These are phyloP conservation scores for Skeletonema marinoi DNA, from an alignment of 108 stramenopile genomes.

Conservation along the genomic window DNA sequence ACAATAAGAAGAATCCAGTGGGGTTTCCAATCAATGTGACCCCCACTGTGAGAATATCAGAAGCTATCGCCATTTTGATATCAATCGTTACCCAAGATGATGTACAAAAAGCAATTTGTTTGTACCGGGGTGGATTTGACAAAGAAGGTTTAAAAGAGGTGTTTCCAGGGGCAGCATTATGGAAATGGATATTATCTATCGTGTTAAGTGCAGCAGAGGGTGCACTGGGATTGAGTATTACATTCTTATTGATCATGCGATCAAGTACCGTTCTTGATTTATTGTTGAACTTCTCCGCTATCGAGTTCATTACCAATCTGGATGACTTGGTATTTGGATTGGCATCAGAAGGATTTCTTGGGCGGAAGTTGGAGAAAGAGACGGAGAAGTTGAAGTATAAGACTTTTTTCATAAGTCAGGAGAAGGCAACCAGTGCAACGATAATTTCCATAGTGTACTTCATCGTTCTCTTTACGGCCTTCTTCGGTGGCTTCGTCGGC, in stretches of 20 bases:
- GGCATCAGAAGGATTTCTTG: conserved; percentile 10
- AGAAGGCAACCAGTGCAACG: not conserved
- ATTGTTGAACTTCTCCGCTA: conserved; percentile 29
- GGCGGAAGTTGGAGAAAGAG: conserved; percentile 6
- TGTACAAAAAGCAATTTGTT: conserved; percentile 3
- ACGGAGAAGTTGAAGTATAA: not conserved
- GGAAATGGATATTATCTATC: not conserved
- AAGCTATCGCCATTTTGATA: conserved; percentile 8
- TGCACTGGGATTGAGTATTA: not conserved
- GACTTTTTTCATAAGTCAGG: not conserved
- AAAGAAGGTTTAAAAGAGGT: not conserved
- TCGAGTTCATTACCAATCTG: conserved; percentile 8
- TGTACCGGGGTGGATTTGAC: conserved; percentile 5
- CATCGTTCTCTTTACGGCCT: conserved; percentile 12
- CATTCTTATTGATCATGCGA: conserved; percentile 18
- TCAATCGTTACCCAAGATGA: conserved; percentile 18
- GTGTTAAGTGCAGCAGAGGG: conserved; percentile 6
- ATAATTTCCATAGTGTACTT: not conserved
- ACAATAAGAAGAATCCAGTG: not conserved
- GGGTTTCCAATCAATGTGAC: conserved; percentile 21
- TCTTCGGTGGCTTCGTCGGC: conserved; percentile 9
- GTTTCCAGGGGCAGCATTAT: not conserved
- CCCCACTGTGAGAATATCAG: conserved; percentile 4
- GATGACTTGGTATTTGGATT: conserved; percentile 16
- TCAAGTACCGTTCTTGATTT: conserved; percentile 3